phyloP scores from a whole-genome alignment of 768 basidiomycete genomes.

The Pleurotus tuber-regium region DNA sequence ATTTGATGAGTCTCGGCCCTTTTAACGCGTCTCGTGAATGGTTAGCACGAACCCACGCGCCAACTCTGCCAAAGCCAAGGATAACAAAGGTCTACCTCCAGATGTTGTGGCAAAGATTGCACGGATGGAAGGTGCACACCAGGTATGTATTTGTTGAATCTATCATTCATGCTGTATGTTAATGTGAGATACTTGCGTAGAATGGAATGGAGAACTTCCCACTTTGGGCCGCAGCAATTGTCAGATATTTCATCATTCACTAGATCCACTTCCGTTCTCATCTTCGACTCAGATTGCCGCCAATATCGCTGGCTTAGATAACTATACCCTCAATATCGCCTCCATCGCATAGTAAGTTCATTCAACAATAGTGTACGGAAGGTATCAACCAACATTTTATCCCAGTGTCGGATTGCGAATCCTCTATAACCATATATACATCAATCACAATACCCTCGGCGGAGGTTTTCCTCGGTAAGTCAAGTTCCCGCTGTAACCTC shows the following conservation, averaged over 20 bases:
- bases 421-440: slow-evolving; percentile 22
- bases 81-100: slow-evolving; percentile 24
- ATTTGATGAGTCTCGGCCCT: background rate
- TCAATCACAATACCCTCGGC: slow-evolving; percentile 15
- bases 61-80: slow-evolving; percentile 20
- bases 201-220: slow-evolving; percentile 33
- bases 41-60: slow-evolving; percentile 31
- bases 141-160: slow-evolving; percentile 5
- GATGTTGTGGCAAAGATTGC: slow-evolving; percentile 21
- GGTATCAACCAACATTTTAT: background rate
- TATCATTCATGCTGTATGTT: background rate
- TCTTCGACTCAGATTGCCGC: slow-evolving; percentile 24
- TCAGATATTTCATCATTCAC: slow-evolving; percentile 9
- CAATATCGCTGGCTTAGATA: slow-evolving; percentile 28
- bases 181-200: slow-evolving; percentile 1
- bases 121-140: slow-evolving; percentile 37
- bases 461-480: slow-evolving; percentile 11
- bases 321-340: slow-evolving; percentile 27
- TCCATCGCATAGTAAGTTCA: slow-evolving; percentile 27
- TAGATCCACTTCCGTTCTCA: background rate
- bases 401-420: slow-evolving; percentile 15
- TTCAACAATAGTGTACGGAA: background rate
- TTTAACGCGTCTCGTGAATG: background rate
- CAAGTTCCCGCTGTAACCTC: too few species aligned
- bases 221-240: slow-evolving; percentile 33